Evolutionary conservation across 179 eudicot genomes (phyloP), one percentile per base, ranked within the genome.

Genomic region (Silene coronaria): DNA sequence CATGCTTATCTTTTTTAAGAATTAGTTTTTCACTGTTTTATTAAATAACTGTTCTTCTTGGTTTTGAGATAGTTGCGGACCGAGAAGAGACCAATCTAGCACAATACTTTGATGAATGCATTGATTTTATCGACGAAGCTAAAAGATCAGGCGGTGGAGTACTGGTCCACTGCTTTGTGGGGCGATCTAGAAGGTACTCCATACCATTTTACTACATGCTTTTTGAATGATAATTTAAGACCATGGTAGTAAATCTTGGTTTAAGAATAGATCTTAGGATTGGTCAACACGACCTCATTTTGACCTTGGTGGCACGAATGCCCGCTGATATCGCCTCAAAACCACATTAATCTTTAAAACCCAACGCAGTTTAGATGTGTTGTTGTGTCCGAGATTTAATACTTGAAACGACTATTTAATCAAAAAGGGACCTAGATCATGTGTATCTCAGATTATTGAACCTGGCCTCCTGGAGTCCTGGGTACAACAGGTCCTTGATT

Each of bases 121-220:
- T 92, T 46, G 53, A 81, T 24, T 95, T 92, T 81, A 90, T 95
- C 21, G 93, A 92, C 13, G 96, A 90, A 85, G 97, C 91, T 70
- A 87, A 81, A 81, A 80, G 80, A 70, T 62, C 48, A 2, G 94
- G 91, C 55, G 89, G 92, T 77, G 91, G 89, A 45, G 95, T 92
- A 16, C 82, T 95, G 82, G 94, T 92, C 32, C 99, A 95, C 77
- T 95, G 97, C 84, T 84, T 88, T 79, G 87, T 78, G 19, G 99
- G 99, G 69, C 88, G 63, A 89, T 95, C 96, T 17, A 87, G 97
- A 89, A 92, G 99, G 97, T 92, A 76, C 74, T 14, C 45, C 45
- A 11, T 36, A 8, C 45, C n/a, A n/a, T 70, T 51, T 26, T 51
- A 32, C 19, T 23, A 6, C 67, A 24, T 57, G 46, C 4, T 73